These are phyloP conservation scores for Herpetomonas samuelpessoai DNA, from an alignment of 208 protist genomes.

Conservation along the genomic window DNA sequence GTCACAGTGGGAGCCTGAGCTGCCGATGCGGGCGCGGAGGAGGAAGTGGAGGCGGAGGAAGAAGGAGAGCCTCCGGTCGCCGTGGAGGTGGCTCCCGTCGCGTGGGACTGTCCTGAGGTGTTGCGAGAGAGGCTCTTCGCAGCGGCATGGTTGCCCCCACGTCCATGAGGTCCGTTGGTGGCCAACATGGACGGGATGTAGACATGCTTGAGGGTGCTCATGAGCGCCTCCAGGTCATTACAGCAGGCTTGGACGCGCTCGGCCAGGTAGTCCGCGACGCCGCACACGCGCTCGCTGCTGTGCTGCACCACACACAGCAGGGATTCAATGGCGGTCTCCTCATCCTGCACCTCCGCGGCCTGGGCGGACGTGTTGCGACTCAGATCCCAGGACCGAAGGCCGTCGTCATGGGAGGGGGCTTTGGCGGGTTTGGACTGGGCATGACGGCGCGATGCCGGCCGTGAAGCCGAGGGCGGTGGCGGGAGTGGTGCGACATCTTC, in stretches of 20 bases:
- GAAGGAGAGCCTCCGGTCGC: not conserved
- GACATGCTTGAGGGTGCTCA: conserved; percentile 26
- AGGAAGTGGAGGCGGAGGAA: not conserved
- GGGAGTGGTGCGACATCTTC: not conserved
- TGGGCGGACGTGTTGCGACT: conserved; percentile 5
- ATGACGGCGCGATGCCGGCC: not conserved
- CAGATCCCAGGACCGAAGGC: conserved; percentile 5
- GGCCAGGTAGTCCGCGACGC: conserved; percentile 36
- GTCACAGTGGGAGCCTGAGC: conserved; percentile 2
- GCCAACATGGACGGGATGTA: not conserved
- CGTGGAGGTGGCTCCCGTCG: not conserved
- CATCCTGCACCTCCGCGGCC: conserved; percentile 4
- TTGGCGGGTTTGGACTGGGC: not conserved
- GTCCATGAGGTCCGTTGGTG: too few relatives aligned
- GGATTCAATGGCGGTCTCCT: conserved; percentile 6
- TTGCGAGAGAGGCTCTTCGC: too few relatives aligned
- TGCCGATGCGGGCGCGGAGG: not conserved
- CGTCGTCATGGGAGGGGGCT: not conserved
- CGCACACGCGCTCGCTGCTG: conserved; percentile 39
- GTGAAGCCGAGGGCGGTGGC: not conserved
- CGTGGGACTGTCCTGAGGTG: too few relatives aligned
- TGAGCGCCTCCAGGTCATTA: conserved; percentile 60
- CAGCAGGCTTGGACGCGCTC: conserved; percentile 48
- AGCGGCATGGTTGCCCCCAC: too few relatives aligned
- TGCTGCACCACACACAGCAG: conserved; percentile 30